Evolutionary conservation across 805 yeast genomes (phyloP).

Genomic region (Candida ulmi): DNA sequence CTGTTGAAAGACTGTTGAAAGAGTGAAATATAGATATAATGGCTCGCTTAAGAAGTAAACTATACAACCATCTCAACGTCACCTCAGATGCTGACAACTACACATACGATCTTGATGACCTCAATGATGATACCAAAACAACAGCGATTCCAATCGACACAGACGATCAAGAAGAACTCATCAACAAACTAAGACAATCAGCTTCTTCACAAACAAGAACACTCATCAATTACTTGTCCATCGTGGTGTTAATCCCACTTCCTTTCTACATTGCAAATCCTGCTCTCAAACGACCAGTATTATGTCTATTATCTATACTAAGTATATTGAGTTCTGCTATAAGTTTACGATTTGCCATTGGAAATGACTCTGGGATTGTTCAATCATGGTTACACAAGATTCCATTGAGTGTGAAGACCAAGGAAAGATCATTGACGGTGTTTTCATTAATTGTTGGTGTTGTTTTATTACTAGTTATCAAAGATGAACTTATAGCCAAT

Average conservation of each 20-base stretch:
- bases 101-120: too few relatives aligned
- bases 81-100: neutral
- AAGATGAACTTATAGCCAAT: neutral
- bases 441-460: neutral
- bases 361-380: too few relatives aligned
- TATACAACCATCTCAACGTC: neutral
- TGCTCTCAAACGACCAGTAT: neutral
- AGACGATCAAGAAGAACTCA: conserved; percentile 2
- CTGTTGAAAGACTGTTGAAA: too few relatives aligned
- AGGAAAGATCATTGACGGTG: neutral
- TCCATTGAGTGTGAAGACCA: too few relatives aligned
- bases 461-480: neutral
- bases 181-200: neutral
- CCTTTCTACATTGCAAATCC: conserved; percentile 1
- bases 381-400: too few relatives aligned
- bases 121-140: too few relatives aligned
- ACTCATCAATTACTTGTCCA: conserved; percentile 1
- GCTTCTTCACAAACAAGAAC: neutral
- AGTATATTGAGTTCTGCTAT: neutral
- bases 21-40: too few relatives aligned
- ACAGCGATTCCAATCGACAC: neutral
- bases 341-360: neutral
- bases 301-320: neutral
- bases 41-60: neutral
- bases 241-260: conserved; percentile 1